Evolutionary conservation across 2,329 filamentous ascomycete species (phyloP), one percentile per base, ranked within the genome.

Genomic region (Aspergillus sp.): DNA sequence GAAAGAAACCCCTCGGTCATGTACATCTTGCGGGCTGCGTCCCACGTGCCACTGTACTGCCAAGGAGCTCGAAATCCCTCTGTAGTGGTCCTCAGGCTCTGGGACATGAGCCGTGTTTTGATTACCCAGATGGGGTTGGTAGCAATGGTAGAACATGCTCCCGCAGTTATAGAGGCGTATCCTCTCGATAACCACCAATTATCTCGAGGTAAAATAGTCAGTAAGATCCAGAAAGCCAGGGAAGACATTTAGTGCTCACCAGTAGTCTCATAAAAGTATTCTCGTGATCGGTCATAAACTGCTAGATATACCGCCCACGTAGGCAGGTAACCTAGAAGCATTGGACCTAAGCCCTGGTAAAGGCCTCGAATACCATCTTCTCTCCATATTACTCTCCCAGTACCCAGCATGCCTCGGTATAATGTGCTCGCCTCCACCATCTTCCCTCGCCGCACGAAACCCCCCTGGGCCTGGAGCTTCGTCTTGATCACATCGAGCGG

Each of bases 61-160:
- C 93, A 98, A 74, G 79, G 70, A 71, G 80, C 70, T 76, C 79
- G 73, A 70, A 75, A 71, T 74, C 79, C 70, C 73, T 82, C 71
- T 69, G 77, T 80, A 33, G 76, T 81, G 63, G 83, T 79, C 60
- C 78, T 81, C 39, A 80, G 74, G 64, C 84, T 87, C 78, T 98
- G 95, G 39, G 95, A 96, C 95, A 98, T 98, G 66, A 99, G 84
- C 65, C 95, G 85, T 49, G 95, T 99, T 78, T 99, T 99, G 79
- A 99, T 96, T 39, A 99, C 95, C 95, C 95, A 99, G 60, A 99
- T 99, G 1, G 95, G 95, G 74, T 98, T 99, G 22, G 95, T 99
- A 61, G 89, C 89, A 62, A 98, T 83, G 4, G 95, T 99, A 65
- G 93, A 97, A 78, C 90, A 96, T 60, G 87, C 92, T 53, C 95